phyloP scores from a whole-genome alignment of 192 early-diverging fungal species.

The Linderina pennispora region DNA sequence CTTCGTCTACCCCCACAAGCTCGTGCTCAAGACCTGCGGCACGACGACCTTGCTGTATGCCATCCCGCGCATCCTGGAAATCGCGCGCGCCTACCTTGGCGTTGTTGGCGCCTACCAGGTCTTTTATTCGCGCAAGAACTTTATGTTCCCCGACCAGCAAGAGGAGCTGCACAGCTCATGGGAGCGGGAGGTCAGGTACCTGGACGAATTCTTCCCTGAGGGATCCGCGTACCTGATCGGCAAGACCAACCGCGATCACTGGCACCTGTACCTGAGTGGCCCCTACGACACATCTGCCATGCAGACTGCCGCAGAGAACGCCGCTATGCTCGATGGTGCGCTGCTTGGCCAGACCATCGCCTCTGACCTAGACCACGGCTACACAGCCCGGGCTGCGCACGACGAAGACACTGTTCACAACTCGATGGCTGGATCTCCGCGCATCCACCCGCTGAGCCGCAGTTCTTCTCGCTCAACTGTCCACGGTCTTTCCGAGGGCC shows the following conservation, averaged over 20 bases:
- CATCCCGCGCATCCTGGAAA: slow-evolving; percentile 77
- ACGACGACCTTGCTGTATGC: slow-evolving; percentile 91
- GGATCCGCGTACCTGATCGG: slow-evolving; percentile 89
- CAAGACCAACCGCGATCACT: slow-evolving; percentile 91
- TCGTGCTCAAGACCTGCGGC: slow-evolving; percentile 97
- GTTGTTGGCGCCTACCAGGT: slow-evolving; percentile 62
- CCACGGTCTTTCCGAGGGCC: not conserved
- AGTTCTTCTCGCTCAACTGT: slow-evolving; percentile 39
- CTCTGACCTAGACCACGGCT: not conserved
- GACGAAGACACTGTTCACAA: slow-evolving; percentile 19
- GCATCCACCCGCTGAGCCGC: slow-evolving; percentile 24
- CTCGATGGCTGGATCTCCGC: slow-evolving; percentile 27
- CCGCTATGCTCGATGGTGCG: not conserved
- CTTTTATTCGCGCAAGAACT: slow-evolving; percentile 96
- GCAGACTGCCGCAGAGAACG: not conserved
- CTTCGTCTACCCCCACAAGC: slow-evolving; percentile 94
- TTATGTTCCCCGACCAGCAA: slow-evolving; percentile 94
- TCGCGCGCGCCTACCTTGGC: slow-evolving; percentile 56
- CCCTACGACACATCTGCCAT: slow-evolving; percentile 42
- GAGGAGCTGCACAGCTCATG: slow-evolving; percentile 82
- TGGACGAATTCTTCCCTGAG: slow-evolving; percentile 60
- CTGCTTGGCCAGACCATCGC: not conserved
- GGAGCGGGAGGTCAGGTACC: slow-evolving; percentile 80
- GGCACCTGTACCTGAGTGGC: slow-evolving; percentile 87
- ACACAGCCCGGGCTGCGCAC: not conserved